Conservation (phyloP, 495 filamentous ascomycete species). For the Daldinia decipiens region DNA sequence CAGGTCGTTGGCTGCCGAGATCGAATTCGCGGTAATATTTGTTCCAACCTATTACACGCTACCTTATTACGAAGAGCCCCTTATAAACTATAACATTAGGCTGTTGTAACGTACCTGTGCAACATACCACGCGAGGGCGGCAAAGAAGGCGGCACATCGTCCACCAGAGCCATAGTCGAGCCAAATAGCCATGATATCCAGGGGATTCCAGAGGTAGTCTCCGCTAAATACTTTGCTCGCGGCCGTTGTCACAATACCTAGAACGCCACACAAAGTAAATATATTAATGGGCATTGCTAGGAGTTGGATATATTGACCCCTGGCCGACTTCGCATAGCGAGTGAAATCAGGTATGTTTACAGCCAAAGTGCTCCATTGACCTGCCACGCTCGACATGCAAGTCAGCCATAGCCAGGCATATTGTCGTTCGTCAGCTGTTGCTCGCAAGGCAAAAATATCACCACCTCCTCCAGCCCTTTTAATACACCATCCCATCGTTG, state of each 20-base stretch:
- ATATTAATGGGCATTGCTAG: constrained; percentile 69
- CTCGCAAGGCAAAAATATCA: constrained; percentile 56
- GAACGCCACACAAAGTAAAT: constrained; percentile 62
- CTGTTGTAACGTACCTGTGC: constrained; percentile 34
- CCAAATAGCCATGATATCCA: constrained; percentile 63
- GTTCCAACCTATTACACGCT: constrained; percentile 59
- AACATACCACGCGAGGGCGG: constrained; percentile 51
- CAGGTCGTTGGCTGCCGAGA: constrained; percentile 69
- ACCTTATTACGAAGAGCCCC: constrained; percentile 1
- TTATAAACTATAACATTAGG: background rate
- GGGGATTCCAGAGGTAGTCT: constrained; percentile 65
- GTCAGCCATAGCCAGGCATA: constrained; percentile 56
- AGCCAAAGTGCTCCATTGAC: constrained; percentile 58
- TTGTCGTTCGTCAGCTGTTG: constrained; percentile 54
- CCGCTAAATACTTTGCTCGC: constrained; percentile 65
- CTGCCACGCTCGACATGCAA: constrained; percentile 58
- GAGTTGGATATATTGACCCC: constrained; percentile 66
- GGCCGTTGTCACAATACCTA: constrained; percentile 64
- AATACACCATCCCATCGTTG: constrained; percentile 65
- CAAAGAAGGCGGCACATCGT: constrained; percentile 68
- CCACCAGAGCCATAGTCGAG: constrained; percentile 52
- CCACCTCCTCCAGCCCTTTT: constrained; percentile 58
- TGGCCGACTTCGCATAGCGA: constrained; percentile 62
- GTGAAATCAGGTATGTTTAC: constrained; percentile 71
- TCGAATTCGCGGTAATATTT: constrained; percentile 68